Conservation (phyloP, 306 rosid species). For the Dalbergia cochinchinensis region DNA sequence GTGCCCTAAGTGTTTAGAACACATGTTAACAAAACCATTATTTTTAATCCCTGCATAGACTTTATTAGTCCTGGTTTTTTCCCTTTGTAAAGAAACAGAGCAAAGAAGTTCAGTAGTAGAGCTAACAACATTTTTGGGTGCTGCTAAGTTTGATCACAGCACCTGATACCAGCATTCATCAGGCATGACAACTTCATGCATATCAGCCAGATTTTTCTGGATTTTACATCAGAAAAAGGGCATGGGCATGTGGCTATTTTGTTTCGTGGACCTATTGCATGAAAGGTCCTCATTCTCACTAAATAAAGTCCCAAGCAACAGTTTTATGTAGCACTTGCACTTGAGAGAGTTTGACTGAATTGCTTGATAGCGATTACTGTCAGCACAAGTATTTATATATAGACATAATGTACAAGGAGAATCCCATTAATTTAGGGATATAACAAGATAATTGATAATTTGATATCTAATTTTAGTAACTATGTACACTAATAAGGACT, state of each 20-base stretch:
- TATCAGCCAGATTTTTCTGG: conserved; percentile 2
- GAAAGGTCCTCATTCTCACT: not conserved
- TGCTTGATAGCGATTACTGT: too few species aligned
- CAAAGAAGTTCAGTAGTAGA: not conserved
- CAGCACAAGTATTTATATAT: too few species aligned
- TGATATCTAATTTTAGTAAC: too few species aligned
- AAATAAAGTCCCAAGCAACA: too few species aligned
- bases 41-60: not conserved
- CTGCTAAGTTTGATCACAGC: conserved; percentile 27
- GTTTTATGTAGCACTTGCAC: too few species aligned
- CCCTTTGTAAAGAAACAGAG: not conserved
- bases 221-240: not conserved
- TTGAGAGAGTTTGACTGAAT: too few species aligned
- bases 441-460: too few species aligned
- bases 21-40: too few species aligned
- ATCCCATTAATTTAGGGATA: too few species aligned
- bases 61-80: not conserved
- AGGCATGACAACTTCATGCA: conserved; percentile 25
- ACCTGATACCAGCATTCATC: conserved; percentile 27
- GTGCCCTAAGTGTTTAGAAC: too few species aligned
- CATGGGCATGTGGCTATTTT: not conserved
- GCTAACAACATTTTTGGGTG: conserved; percentile 7
- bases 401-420: too few species aligned
- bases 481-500: too few species aligned
- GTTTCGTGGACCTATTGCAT: not conserved